Evolutionary conservation across 2,329 filamentous ascomycete species (phyloP).

Genomic region (Iodosphaeria phyllophila): DNA sequence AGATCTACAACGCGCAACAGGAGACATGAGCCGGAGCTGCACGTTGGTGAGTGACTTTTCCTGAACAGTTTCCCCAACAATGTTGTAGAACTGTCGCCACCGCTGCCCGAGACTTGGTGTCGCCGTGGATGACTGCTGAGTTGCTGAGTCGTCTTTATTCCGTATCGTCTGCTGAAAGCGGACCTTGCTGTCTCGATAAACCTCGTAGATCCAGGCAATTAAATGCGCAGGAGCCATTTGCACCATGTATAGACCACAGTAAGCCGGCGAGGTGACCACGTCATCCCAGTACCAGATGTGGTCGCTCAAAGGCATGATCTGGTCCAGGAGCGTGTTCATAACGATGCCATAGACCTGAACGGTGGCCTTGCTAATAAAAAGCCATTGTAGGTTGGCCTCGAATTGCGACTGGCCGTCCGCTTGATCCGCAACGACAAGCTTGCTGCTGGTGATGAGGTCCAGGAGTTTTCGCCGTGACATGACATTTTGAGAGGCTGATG

Average conservation of each 20-base stretch:
- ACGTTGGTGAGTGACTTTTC: constrained; percentile 56
- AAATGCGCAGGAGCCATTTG: constrained; percentile 68
- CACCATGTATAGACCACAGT: constrained; percentile 65
- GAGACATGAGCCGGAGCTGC: constrained; percentile 54
- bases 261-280: constrained; percentile 58
- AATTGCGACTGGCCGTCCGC: constrained; percentile 25
- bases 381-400: constrained; percentile 72
- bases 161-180: no score
- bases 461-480: constrained; percentile 42
- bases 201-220: constrained; percentile 51
- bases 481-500: constrained; percentile 42
- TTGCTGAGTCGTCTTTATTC: no score
- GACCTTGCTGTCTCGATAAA: constrained; percentile 42
- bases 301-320: constrained; percentile 66
- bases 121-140: constrained; percentile 2
- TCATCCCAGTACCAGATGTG: constrained; percentile 96
- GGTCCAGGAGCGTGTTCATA: constrained; percentile 58
- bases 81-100: constrained; percentile 58
- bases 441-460: constrained; percentile 42
- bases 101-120: constrained; percentile 19
- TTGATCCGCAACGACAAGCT: constrained; percentile 22
- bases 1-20: constrained; percentile 54
- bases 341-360: constrained; percentile 78
- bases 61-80: constrained; percentile 58
- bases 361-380: constrained; percentile 77